Percentiles rank a stretch among this genome's conserved stretches.
These are phyloP conservation scores for Calonectria hawksworthii DNA, from an alignment of 2,329 filamentous ascomycete species.

Conservation along the genomic window DNA sequence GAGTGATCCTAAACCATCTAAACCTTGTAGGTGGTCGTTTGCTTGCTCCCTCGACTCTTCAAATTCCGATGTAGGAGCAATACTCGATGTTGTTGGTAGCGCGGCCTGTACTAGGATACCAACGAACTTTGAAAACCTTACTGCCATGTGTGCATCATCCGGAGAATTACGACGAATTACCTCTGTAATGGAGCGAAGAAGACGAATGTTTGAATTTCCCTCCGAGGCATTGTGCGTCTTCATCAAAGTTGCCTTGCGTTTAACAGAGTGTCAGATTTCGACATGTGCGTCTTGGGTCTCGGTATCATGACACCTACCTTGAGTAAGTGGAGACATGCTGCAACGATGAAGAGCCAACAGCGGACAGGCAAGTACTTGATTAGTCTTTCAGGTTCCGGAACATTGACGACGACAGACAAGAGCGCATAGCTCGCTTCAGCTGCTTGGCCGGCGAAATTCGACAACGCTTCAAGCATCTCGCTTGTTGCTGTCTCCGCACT, in stretches of 20 bases:
- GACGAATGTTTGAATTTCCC: slow-evolving; percentile 22
- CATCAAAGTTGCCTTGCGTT: slow-evolving; percentile 17
- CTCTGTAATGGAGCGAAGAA: slow-evolving; percentile 23
- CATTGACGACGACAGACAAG: slow-evolving; percentile 22
- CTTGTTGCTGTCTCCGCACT: not conserved
- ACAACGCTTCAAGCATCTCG: not conserved
- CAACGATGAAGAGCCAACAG: slow-evolving; percentile 34
- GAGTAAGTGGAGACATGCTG: slow-evolving; percentile 28
- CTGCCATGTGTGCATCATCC: slow-evolving; percentile 33
- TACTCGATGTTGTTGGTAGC: slow-evolving; percentile 1
- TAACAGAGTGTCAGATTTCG: not conserved
- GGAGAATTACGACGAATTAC: slow-evolving; percentile 25
- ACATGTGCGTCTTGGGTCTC: not conserved
- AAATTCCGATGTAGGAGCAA: not conserved
- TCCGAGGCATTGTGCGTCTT: slow-evolving; percentile 13
- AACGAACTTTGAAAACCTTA: slow-evolving; percentile 32
- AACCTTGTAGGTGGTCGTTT: not conserved
- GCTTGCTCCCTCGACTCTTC: not conserved
- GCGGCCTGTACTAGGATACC: slow-evolving; percentile 27
- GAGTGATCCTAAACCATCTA: too few species aligned
- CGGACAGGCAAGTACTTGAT: slow-evolving; percentile 27
- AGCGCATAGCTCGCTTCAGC: slow-evolving; percentile 25
- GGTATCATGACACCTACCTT: slow-evolving; percentile 7
- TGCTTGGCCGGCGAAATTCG: slow-evolving; percentile 20
- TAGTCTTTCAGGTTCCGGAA: slow-evolving; percentile 14